These are phyloP conservation scores for sweet orange (Citrus sinensis) DNA, from an alignment of 345 rosid genomes.

Conservation along the genomic window DVS_A1.0 CM039165.1:5672501-5673000, in stretches of 20 bases:
- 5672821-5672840: constrained; percentile 27
- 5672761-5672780: constrained; percentile 34
- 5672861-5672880: constrained; percentile 41
- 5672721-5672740: constrained; percentile 32
- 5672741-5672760: constrained; percentile 25
- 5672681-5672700: constrained; percentile 41
- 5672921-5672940: constrained; percentile 35
- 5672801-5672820: constrained; percentile 42
- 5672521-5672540: constrained; percentile 12
- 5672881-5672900: constrained; percentile 30
- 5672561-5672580: constrained; percentile 28
- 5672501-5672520: constrained; percentile 27
- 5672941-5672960: constrained; percentile 38
- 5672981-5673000: constrained; percentile 44
- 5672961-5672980: constrained; percentile 31
- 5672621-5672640: constrained; percentile 40
- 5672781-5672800: constrained; percentile 30
- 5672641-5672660: constrained; percentile 29
- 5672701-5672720: constrained; percentile 33
- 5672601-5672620: constrained; percentile 45
- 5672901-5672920: constrained; percentile 23
- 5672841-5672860: constrained; percentile 44
- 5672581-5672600: constrained; percentile 29
- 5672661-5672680: constrained; percentile 24
- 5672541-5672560: constrained; percentile 35